A percentile compares a stretch with the other conserved stretches of the same genome.
phyloP scores from a whole-genome alignment of 2,329 filamentous ascomycete genomes.

The Colletotrichum lindemuthianum region DNA sequence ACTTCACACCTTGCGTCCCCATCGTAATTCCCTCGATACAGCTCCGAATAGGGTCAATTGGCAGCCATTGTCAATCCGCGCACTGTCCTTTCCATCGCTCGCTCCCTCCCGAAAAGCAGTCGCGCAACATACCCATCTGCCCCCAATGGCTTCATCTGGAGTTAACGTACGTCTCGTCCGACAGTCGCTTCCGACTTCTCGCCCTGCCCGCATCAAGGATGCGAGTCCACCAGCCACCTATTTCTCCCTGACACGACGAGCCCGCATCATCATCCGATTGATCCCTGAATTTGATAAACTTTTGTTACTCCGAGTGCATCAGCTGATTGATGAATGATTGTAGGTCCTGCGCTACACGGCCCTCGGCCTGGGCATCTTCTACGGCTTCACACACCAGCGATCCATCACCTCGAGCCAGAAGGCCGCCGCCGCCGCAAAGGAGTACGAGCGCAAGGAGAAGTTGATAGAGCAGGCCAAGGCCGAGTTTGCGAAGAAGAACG shows the following conservation, averaged over 20 bases:
- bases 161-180: slow-evolving; percentile 68
- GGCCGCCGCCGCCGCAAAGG: slow-evolving; percentile 75
- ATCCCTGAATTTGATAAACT: background rate
- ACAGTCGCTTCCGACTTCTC: slow-evolving; percentile 12
- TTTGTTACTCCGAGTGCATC: background rate
- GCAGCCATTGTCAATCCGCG: slow-evolving; percentile 51
- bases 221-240: slow-evolving; percentile 19
- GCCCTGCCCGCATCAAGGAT: slow-evolving; percentile 8
- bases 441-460: slow-evolving; percentile 90
- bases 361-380: slow-evolving; percentile 90
- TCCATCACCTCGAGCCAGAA: slow-evolving; percentile 78
- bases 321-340: slow-evolving; percentile 43
- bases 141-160: slow-evolving; percentile 73
- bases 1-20: slow-evolving; percentile 49
- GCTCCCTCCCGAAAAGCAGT: slow-evolving; percentile 48
- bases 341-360: slow-evolving; percentile 98
- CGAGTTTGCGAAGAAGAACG: slow-evolving; percentile 84
- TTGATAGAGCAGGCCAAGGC: slow-evolving; percentile 94
- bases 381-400: slow-evolving; percentile 94
- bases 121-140: slow-evolving; percentile 55
- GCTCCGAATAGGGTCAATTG: slow-evolving; percentile 55
- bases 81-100: slow-evolving; percentile 47
- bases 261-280: slow-evolving; percentile 23
- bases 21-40: slow-evolving; percentile 52
- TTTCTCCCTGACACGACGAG: slow-evolving; percentile 28